A percentile compares a stretch with the other conserved stretches of the same genome.
Conservation (phyloP, 257 asterid genomes). For the Solanum medicagineum region DNA sequence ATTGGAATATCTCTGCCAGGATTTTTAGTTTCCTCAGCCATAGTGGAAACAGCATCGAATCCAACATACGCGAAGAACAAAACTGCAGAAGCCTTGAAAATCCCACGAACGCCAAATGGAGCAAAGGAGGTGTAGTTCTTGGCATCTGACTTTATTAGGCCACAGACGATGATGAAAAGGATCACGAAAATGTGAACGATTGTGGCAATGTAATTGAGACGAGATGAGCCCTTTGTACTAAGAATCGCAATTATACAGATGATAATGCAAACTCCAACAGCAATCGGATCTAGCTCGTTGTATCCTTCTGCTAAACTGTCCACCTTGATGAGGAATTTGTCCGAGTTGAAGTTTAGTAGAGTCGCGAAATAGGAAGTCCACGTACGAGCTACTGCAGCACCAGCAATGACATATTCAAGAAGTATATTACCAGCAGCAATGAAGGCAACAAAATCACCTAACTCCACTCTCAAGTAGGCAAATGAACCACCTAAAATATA, state of each 20-base stretch:
- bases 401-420: not conserved
- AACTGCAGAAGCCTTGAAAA: slow-evolving; percentile 1
- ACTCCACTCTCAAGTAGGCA: not conserved
- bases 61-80: slow-evolving; percentile 1
- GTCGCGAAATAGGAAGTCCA: not conserved
- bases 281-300: not conserved
- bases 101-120: not conserved
- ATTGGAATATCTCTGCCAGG: not conserved
- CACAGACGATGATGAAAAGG: not conserved
- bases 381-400: slow-evolving; percentile 2
- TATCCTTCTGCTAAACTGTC: not conserved
- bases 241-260: not conserved
- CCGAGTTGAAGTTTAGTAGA: not conserved
- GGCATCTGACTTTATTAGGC: not conserved
- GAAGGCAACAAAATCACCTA: not conserved
- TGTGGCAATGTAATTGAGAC: not conserved
- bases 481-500: not conserved
- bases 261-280: not conserved
- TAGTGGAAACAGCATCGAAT: not conserved
- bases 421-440: slow-evolving; percentile 1
- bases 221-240: slow-evolving; percentile 1
- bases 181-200: not conserved
- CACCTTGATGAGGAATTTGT: not conserved
- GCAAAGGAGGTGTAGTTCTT: not conserved
- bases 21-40: not conserved